These are phyloP conservation scores for Hypoxylon rickii DNA, from an alignment of 495 filamentous ascomycete genomes.

Conservation along the genomic window DNA sequence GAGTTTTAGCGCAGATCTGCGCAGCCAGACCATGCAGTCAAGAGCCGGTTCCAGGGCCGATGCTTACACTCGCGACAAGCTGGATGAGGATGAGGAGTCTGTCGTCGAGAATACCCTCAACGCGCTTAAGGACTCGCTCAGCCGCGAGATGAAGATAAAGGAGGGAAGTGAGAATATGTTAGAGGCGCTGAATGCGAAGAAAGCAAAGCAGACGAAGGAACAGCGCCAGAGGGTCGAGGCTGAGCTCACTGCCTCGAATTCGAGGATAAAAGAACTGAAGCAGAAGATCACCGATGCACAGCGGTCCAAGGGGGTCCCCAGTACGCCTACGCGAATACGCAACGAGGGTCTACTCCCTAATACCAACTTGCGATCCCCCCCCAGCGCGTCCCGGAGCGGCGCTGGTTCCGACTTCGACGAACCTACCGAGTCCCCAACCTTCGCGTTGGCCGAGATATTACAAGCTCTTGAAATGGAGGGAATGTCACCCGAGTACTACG, in stretches of 20 bases:
- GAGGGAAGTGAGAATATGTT: conserved; percentile 96
- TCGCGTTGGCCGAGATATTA: conserved; percentile 83
- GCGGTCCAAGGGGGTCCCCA: conserved; percentile 63
- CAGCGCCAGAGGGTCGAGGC: conserved; percentile 85
- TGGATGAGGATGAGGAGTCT: conserved; percentile 65
- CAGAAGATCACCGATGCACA: conserved; percentile 74
- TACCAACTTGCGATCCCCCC: conserved; percentile 67
- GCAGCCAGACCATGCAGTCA: conserved; percentile 70
- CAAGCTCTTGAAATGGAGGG: conserved; percentile 84
- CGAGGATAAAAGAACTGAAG: conserved; percentile 81
- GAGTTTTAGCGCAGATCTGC: conserved; percentile 90
- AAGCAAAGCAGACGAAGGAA: conserved; percentile 91
- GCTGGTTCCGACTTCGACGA: conserved; percentile 64
- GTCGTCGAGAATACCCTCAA: conserved; percentile 74
- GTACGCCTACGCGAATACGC: conserved; percentile 69
- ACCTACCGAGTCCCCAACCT: conserved; percentile 85
- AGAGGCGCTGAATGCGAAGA: conserved; percentile 92
- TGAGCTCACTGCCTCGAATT: conserved; percentile 89
- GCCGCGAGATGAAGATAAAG: conserved; percentile 96
- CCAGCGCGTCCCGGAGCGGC: conserved; percentile 59
- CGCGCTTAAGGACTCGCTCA: conserved; percentile 77
- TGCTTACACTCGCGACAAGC: conserved; percentile 61
- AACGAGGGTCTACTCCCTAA: conserved; percentile 71
- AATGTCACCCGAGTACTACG: conserved; percentile 92
- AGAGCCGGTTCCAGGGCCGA: conserved; percentile 72